phyloP scores from a whole-genome alignment of 169 alveolate genomes.

The Amoebophrya sp. region DNA sequence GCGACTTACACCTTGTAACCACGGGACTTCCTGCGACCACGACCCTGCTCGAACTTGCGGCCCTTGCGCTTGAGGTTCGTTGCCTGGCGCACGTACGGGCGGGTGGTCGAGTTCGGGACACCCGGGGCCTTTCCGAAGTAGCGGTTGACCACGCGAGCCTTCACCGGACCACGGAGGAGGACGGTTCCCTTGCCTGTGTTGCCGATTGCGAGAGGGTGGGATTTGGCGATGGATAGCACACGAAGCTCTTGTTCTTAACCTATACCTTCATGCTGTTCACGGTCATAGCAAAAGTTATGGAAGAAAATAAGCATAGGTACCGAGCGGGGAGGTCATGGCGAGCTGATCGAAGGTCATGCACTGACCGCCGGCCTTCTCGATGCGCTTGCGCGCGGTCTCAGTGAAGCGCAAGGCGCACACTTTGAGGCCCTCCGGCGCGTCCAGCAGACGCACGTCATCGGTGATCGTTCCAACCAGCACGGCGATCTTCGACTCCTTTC shows the following conservation, averaged over 20 bases:
- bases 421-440: slow-evolving; percentile 63
- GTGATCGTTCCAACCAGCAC: slow-evolving; percentile 93
- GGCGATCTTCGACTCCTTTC: slow-evolving; percentile 74
- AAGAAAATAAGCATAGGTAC: background rate
- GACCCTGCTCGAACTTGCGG: slow-evolving; percentile 46
- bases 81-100: slow-evolving; percentile 36
- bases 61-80: slow-evolving; percentile 27
- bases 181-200: slow-evolving; percentile 68
- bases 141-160: slow-evolving; percentile 84
- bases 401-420: slow-evolving; percentile 92
- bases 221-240: background rate
- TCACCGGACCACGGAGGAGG: slow-evolving; percentile 86
- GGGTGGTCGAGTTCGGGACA: slow-evolving; percentile 64
- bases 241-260: background rate
- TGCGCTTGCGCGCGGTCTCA: slow-evolving; percentile 92
- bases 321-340: slow-evolving; percentile 70
- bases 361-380: slow-evolving; percentile 91
- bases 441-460: slow-evolving; percentile 68
- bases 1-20: slow-evolving; percentile 42
- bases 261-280: background rate
- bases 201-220: too few species aligned
- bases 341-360: slow-evolving; percentile 92
- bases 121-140: slow-evolving; percentile 94
- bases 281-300: background rate
- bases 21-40: slow-evolving; percentile 39